A percentile compares a stretch with the other conserved stretches of the same genome.
Evolutionary conservation across 2,329 filamentous ascomycete species (phyloP).

Genomic region (Xylaria sp.): DNA sequence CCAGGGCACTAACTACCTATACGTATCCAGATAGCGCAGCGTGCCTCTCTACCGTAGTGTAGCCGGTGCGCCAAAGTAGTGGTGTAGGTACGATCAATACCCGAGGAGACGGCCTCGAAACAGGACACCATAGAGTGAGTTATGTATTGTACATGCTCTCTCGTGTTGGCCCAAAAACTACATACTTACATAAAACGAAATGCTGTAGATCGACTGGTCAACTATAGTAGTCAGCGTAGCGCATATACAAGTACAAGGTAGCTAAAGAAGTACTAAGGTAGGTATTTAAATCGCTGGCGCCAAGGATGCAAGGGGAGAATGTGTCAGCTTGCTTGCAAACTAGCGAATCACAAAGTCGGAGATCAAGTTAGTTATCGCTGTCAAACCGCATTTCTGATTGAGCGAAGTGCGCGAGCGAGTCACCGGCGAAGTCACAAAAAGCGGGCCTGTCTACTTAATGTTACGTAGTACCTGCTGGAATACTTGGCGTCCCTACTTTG

Average conservation of each 20-base stretch:
- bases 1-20: not conserved
- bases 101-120: not conserved
- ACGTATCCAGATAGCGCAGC: not conserved
- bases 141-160: not conserved
- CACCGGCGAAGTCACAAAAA: conserved; percentile 25
- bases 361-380: not conserved
- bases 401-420: conserved; percentile 25
- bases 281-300: conserved; percentile 3
- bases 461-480: conserved; percentile 26
- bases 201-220: not conserved
- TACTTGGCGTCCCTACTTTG: not conserved
- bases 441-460: conserved; percentile 14
- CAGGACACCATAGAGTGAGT: not conserved
- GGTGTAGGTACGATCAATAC: no score
- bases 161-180: not conserved
- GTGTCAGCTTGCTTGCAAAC: conserved; percentile 35
- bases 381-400: conserved; percentile 27
- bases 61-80: no score
- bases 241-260: not conserved
- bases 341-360: conserved; percentile 19
- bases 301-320: conserved; percentile 15
- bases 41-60: no score
- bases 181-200: not conserved
- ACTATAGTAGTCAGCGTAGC: not conserved
- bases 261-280: not conserved